phyloP scores from a whole-genome alignment of 2,329 filamentous ascomycete genomes.

The Penicillium sp. region DNA sequence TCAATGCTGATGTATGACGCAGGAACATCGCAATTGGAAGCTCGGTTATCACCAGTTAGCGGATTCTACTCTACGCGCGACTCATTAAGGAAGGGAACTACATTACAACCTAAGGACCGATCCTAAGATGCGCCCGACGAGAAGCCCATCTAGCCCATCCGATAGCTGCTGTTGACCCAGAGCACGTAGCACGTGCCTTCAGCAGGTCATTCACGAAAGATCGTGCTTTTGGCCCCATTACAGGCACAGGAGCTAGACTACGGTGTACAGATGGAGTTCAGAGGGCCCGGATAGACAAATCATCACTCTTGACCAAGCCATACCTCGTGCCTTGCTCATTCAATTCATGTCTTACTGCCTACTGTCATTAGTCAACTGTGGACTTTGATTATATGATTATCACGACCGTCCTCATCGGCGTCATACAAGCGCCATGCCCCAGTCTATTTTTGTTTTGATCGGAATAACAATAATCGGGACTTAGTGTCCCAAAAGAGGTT shows the following conservation, averaged over 20 bases:
- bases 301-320: neutral
- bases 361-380: too few species aligned
- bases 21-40: neutral
- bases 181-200: neutral
- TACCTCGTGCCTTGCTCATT: neutral
- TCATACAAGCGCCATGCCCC: neutral
- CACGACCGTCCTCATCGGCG: neutral
- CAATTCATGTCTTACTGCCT: neutral
- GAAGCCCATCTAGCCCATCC: neutral
- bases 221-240: neutral
- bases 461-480: too few species aligned
- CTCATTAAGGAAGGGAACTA: neutral
- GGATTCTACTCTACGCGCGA: neutral
- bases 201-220: neutral
- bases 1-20: conserved; percentile 2
- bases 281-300: neutral
- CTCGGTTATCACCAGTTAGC: neutral
- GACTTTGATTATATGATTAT: neutral
- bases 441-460: neutral
- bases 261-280: neutral
- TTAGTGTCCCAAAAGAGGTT: neutral
- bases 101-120: neutral
- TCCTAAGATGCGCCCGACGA: neutral
- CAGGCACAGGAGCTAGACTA: neutral
- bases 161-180: neutral